A percentile compares a stretch with the other conserved stretches of the same genome.
These are phyloP conservation scores for Gossypium sturtianum DNA, from an alignment of 345 rosid genomes.

Conservation along the genomic window DNA sequence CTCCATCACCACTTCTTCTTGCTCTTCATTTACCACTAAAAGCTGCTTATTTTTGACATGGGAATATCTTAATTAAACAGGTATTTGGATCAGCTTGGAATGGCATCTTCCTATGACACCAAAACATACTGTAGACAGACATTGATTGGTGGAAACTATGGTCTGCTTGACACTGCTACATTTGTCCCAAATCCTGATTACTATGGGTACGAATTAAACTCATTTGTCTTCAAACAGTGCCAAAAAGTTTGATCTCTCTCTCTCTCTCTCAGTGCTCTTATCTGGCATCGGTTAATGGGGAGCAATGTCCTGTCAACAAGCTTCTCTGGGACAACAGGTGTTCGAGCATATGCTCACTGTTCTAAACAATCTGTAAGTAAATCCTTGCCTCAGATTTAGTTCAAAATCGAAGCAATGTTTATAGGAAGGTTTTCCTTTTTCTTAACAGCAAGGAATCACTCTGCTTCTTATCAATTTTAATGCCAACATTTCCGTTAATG, in stretches of 20 bases:
- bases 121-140: constrained; percentile 1
- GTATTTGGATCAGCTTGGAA: background rate
- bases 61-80: background rate
- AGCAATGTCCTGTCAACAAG: constrained; percentile 55
- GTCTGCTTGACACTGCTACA: background rate
- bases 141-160: constrained; percentile 8
- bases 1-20: background rate
- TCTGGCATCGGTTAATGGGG: constrained; percentile 90
- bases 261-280: constrained; percentile 60
- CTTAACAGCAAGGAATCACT: constrained; percentile 60
- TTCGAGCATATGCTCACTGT: constrained; percentile 76
- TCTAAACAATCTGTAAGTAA: constrained; percentile 61
- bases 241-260: background rate
- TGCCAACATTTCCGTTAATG: constrained; percentile 41
- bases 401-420: background rate
- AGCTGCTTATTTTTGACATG: background rate
- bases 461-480: constrained; percentile 65
- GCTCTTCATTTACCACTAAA: background rate
- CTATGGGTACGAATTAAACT: background rate
- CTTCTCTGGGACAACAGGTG: constrained; percentile 49
- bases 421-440: background rate
- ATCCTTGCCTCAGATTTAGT: background rate
- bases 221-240: background rate
- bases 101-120: background rate
- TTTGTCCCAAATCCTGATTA: background rate